phyloP scores from a whole-genome alignment of 176 grass and related monocot species.

The Oryza rufipogon region DNA sequence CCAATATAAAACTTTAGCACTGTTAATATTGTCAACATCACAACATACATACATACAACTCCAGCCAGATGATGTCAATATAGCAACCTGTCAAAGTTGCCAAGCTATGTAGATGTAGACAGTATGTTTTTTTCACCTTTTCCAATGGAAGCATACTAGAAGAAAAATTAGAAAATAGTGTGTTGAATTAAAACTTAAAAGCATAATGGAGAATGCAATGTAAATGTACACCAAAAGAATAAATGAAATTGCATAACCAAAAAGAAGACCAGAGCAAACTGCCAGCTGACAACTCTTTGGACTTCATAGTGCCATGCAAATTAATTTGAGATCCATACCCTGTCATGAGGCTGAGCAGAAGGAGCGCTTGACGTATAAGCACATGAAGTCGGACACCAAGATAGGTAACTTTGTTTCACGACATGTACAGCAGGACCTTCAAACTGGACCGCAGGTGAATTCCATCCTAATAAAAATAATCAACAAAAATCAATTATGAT shows the following conservation, averaged over 20 bases:
- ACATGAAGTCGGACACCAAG: constrained; percentile 87
- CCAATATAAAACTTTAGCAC: not conserved
- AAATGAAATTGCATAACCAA: constrained; percentile 32
- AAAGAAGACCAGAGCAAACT: constrained; percentile 24
- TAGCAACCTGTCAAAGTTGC: constrained; percentile 12
- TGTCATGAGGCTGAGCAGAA: constrained; percentile 76
- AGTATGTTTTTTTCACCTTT: not conserved
- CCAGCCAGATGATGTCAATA: not conserved
- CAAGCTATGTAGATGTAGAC: not conserved
- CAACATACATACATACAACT: not conserved
- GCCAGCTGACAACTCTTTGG: constrained; percentile 10
- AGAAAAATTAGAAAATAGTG: not conserved
- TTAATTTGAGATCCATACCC: constrained; percentile 57
- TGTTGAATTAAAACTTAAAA: not conserved
- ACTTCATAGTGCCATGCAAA: constrained; percentile 32
- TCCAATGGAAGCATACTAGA: not conserved
- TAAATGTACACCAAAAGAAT: not conserved
- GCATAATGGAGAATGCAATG: constrained; percentile 12
- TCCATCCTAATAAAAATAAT: constrained; percentile 76
- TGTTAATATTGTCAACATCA: constrained; percentile 16
- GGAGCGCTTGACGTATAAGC: constrained; percentile 82
- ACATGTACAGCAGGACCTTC: constrained; percentile 72
- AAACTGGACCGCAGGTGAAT: constrained; percentile 82
- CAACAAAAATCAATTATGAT: constrained; percentile 37
- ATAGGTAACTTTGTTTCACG: constrained; percentile 67